Evolutionary conservation across 2,329 filamentous ascomycete species (phyloP).

Genomic region (Coleophoma crateriformis): DNA sequence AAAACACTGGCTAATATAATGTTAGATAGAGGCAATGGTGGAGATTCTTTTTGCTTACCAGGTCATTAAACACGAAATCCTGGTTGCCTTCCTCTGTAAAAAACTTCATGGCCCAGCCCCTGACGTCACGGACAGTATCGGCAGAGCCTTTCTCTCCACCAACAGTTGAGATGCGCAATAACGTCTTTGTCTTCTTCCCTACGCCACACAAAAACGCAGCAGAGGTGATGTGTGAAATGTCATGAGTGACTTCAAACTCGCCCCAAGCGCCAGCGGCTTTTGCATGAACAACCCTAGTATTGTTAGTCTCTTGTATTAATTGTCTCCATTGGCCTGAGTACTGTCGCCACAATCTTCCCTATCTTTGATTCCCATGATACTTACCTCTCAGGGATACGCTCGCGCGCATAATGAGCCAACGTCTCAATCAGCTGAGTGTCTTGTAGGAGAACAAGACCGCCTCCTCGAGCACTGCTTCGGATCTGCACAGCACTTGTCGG

Average conservation of each 20-base stretch:
- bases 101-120: slow-evolving; percentile 43
- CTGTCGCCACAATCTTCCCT: too few relatives aligned
- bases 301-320: background rate
- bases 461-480: slow-evolving; percentile 38
- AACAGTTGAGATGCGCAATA: slow-evolving; percentile 52
- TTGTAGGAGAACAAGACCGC: background rate
- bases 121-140: slow-evolving; percentile 37
- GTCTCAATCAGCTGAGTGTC: background rate
- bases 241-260: slow-evolving; percentile 9
- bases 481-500: slow-evolving; percentile 16
- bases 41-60: too few relatives aligned
- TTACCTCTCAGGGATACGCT: slow-evolving; percentile 5
- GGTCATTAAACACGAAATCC: slow-evolving; percentile 38
- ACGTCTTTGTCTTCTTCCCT: slow-evolving; percentile 62
- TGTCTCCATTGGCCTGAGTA: too few relatives aligned
- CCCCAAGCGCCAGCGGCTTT: slow-evolving; percentile 34
- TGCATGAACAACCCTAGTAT: slow-evolving; percentile 48
- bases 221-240: slow-evolving; percentile 5
- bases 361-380: too few relatives aligned
- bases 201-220: slow-evolving; percentile 43
- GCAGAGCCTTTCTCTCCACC: slow-evolving; percentile 36
- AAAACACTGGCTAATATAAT: slow-evolving; percentile 32
- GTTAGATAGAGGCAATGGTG: background rate
- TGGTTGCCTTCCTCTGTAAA: slow-evolving; percentile 44
- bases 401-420: background rate